phyloP scores from a whole-genome alignment of 495 filamentous ascomycete species.

The Delitschia confertaspora region DNA sequence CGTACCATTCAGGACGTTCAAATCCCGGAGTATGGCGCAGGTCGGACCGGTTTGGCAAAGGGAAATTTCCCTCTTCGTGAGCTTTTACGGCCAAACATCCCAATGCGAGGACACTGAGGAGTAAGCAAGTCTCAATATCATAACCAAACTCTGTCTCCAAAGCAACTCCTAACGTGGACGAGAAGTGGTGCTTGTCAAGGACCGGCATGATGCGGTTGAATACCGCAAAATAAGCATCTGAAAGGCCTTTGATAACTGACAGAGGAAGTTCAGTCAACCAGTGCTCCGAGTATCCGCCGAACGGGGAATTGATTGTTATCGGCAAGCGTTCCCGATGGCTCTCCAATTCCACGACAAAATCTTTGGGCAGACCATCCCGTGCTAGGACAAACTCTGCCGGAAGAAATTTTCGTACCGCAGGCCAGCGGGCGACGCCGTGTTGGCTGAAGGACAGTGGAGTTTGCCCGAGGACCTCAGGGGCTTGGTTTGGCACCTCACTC shows the following conservation, averaged over 20 bases:
- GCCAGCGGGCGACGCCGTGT: conserved; percentile 23
- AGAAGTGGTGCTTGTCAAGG: conserved; percentile 22
- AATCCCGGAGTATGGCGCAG: not conserved
- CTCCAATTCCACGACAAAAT: conserved; percentile 22
- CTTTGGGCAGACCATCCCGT: conserved; percentile 4
- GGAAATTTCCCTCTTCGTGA: conserved; percentile 24
- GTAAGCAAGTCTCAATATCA: conserved; percentile 23
- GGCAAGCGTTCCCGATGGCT: conserved; percentile 10
- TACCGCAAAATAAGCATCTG: conserved; percentile 25
- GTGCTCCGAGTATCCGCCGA: not conserved
- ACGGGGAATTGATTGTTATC: conserved; percentile 2
- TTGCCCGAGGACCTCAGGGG: not conserved
- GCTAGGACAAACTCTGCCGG: conserved; percentile 9
- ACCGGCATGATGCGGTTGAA: conserved; percentile 23
- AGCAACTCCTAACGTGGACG: conserved; percentile 16
- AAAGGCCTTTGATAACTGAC: conserved; percentile 23
- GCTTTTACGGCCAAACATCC: conserved; percentile 24
- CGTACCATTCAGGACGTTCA: conserved; percentile 22
- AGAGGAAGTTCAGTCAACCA: conserved; percentile 20
- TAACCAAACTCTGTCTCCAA: conserved; percentile 24
- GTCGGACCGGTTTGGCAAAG: conserved; percentile 4
- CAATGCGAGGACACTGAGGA: conserved; percentile 21
- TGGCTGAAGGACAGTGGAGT: conserved; percentile 24
- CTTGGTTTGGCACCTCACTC: not conserved
- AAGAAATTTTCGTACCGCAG: conserved; percentile 16